phyloP scores from a whole-genome alignment of 352 stramenopile genomes.

The Plasmopara muralis region DNA sequence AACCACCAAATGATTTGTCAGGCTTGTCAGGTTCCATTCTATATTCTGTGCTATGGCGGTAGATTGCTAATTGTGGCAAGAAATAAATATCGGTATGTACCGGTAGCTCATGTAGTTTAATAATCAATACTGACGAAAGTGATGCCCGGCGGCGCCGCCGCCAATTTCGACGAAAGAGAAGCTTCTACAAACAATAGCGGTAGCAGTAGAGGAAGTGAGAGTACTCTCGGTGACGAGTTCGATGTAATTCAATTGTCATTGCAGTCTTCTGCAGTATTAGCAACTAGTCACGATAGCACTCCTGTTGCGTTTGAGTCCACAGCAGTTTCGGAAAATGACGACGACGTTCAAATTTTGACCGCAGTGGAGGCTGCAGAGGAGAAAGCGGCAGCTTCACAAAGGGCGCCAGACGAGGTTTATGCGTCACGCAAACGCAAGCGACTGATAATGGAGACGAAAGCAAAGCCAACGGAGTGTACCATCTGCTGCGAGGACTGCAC shows the following conservation, averaged over 20 bases:
- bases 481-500: slow-evolving; percentile 73
- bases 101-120: too few species aligned
- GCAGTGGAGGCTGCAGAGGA: slow-evolving; percentile 15
- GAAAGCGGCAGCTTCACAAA: slow-evolving; percentile 11
- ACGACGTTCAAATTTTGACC: slow-evolving; percentile 31
- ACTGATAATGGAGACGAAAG: slow-evolving; percentile 21
- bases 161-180: too few species aligned
- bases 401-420: slow-evolving; percentile 2
- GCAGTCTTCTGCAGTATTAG: neutral
- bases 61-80: too few species aligned
- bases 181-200: too few species aligned
- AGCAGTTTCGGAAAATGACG: slow-evolving; percentile 15
- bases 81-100: too few species aligned
- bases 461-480: slow-evolving; percentile 61
- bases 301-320: neutral
- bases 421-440: slow-evolving; percentile 26
- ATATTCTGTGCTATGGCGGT: too few species aligned
- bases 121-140: too few species aligned
- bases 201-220: too few species aligned
- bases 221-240: too few species aligned
- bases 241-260: neutral
- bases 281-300: neutral
- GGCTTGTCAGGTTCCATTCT: too few species aligned
- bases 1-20: too few species aligned
- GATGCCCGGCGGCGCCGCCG: too few species aligned